Conservation (phyloP, 1,139 yeast species). For the Blastobotrys apis region DNA sequence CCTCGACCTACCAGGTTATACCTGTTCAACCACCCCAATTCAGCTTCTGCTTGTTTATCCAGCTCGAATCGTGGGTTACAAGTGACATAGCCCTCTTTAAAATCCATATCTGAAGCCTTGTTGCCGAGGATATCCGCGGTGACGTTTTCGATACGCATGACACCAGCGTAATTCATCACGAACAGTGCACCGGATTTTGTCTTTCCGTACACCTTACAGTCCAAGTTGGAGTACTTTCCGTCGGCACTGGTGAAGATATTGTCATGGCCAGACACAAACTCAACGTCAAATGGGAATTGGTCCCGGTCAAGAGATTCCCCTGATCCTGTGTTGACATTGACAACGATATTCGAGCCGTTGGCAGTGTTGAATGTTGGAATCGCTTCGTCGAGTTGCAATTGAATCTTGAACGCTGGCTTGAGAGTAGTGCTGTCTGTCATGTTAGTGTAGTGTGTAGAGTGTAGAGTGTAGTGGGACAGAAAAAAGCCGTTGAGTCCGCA, state of each 20-base stretch:
- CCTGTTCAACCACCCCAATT: slow-evolving; percentile 13
- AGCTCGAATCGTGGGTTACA: slow-evolving; percentile 7
- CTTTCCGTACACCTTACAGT: slow-evolving; percentile 13
- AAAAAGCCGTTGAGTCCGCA: neutral
- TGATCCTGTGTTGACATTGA: slow-evolving; percentile 10
- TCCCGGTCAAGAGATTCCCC: slow-evolving; percentile 10
- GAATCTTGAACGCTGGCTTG: slow-evolving; percentile 9
- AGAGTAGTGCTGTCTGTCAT: slow-evolving; percentile 5
- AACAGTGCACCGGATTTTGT: slow-evolving; percentile 6
- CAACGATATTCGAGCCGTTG: slow-evolving; percentile 11
- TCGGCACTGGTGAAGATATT: slow-evolving; percentile 11
- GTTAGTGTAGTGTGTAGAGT: neutral
- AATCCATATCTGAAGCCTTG: slow-evolving; percentile 12
- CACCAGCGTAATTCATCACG: slow-evolving; percentile 11
- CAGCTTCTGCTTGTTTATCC: slow-evolving; percentile 6
- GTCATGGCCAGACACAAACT: slow-evolving; percentile 12
- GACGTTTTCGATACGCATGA: slow-evolving; percentile 9
- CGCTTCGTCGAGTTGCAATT: slow-evolving; percentile 11
- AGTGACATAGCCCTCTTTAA: slow-evolving; percentile 14
- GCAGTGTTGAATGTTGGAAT: slow-evolving; percentile 6
- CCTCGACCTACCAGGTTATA: slow-evolving; percentile 15
- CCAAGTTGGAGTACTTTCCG: slow-evolving; percentile 10
- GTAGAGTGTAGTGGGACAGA: neutral
- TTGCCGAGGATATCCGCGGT: slow-evolving; percentile 11
- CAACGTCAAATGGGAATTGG: slow-evolving; percentile 12